Base-by-base conservation (phyloP, 2,329 filamentous ascomycete genomes). In the Metarhizium humberi region DNA sequence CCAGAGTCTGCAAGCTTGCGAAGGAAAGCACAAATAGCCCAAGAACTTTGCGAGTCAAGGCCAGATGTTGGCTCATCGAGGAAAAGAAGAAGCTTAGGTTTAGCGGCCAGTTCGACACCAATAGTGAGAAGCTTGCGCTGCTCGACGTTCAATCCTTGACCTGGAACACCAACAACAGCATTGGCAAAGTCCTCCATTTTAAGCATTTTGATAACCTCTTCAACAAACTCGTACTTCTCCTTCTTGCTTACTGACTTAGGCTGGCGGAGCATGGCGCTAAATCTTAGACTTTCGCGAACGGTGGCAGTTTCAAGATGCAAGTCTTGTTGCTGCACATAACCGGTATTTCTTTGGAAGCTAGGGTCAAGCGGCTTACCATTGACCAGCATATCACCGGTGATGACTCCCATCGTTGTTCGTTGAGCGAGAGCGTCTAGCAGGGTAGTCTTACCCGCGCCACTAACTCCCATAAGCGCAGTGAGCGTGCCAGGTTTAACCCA, bases 401-500 rank as follows among this genome's bases (percentile, higher is more conserved):
- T 77, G 2, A 86, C 79, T 13, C 84, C 84, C 63, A 83, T 78
- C 0, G 75, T 79, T 0, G 77, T 81, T 16, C 85, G 73, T 48
- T 75, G 69, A 2, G 73, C 73, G 4, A 75, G 63, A 2, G 69
- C 71, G 54, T 75, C 73, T 1, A 75, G 62, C 6, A 75, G 67
- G 0, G 73, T 75, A 2, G 73, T 75, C 60, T 75, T 75, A 0
- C 73, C 73, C 0, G 73, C 73, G 30, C 73, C 73, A 25, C 65
- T 82, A 0, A 84, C 81, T 45, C 85, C 82, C 81, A 85, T 85
- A 6, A 95, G 75, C 2, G 90, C 90, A 3, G 90, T 95, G 38
- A 95, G 73, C 1, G 88, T 95, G 34, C 91, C 91, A 0, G 91
- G 91, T 68, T 92, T 92, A 55, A 96, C 89, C 88, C 89, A 95